Base-by-base conservation (phyloP, 2,329 filamentous ascomycete genomes). In the Alternaria panax region DNA sequence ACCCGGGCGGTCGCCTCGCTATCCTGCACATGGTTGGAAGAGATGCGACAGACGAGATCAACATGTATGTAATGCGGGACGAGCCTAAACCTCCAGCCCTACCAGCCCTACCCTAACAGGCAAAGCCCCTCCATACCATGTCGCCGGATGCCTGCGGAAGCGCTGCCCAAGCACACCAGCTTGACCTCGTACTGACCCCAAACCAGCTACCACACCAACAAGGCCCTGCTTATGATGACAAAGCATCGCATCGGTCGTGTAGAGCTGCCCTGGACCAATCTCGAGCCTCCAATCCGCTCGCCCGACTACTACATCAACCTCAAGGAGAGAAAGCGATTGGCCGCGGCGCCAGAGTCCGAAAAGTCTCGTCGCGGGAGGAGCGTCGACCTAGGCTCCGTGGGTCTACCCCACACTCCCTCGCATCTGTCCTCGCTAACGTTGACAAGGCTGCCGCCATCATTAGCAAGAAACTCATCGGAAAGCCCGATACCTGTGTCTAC, bases 1-100 rank as follows among this genome's bases (percentile, higher is more conserved):
- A 89, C 67, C 87, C 87, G 0, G 87, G 87, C 20, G 87, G 87
- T 30, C 77, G 80, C 14, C 76, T 88, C 25, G 84, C 86, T 20
- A 87, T 88, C 61, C 71, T 85, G 63, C 87, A 89, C 76, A 88
- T 87, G 84, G 83, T 87, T 4, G 85, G 85, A 55, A 81, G 80
- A 73, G 85, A 87, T 75, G 84, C 85, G 24, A 86, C 84, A 20
- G 84, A 86, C 68, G 85, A 87, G 70, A 87, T 87, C 67, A 83
- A 83, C 63, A 83, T 82, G 85, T 87, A 83, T 80, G 73, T 62
- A 34, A 25, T 27, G 47, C 51, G n/a, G 36, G 30, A 27, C 16
- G 25, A 48, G 34, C 51, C 62, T 58, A 30, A 30, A 52, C 34
- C 20, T 32, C 20, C 28, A 47, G n/a, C 42, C 52, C 45, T 53